These are phyloP conservation scores for Hypoxylon sp. DNA, from an alignment of 2,329 filamentous ascomycete species.

Conservation along the genomic window DNA sequence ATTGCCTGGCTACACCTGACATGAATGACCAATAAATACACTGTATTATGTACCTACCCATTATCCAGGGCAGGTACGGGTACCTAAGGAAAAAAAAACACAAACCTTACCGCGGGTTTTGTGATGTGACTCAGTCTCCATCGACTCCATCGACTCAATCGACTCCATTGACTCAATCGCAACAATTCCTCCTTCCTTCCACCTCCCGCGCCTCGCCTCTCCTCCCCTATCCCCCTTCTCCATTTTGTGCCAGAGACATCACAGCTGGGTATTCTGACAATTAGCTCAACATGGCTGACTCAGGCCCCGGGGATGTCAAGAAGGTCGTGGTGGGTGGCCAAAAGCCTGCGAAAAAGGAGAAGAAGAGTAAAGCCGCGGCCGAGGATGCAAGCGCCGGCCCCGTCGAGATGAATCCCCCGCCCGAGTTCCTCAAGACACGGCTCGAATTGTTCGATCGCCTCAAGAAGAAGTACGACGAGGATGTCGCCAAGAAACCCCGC, in stretches of 20 bases:
- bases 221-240: not conserved
- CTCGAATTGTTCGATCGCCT: conserved; percentile 90
- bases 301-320: conserved; percentile 64
- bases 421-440: conserved; percentile 86
- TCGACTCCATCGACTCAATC: not conserved
- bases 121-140: conserved; percentile 4
- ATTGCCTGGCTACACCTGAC: not conserved
- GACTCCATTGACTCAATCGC: not conserved
- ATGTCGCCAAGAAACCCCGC: conserved; percentile 75
- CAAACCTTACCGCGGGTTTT: not conserved
- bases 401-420: conserved; percentile 68
- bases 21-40: not conserved
- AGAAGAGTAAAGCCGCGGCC: conserved; percentile 54
- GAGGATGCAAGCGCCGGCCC: conserved; percentile 58
- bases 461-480: conserved; percentile 84
- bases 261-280: not conserved
- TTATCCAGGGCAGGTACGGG: not conserved
- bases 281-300: conserved; percentile 30
- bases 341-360: conserved; percentile 63
- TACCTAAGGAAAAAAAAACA: not conserved
- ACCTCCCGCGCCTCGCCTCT: too few species aligned
- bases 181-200: not conserved
- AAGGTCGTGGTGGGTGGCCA: conserved; percentile 66
- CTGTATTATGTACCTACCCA: not conserved
- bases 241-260: not conserved